A percentile compares a stretch with the other conserved stretches of the same genome.
Conservation (phyloP, 2,329 filamentous ascomycete genomes). For the Stagonosporopsis cucurbitacearum region DNA sequence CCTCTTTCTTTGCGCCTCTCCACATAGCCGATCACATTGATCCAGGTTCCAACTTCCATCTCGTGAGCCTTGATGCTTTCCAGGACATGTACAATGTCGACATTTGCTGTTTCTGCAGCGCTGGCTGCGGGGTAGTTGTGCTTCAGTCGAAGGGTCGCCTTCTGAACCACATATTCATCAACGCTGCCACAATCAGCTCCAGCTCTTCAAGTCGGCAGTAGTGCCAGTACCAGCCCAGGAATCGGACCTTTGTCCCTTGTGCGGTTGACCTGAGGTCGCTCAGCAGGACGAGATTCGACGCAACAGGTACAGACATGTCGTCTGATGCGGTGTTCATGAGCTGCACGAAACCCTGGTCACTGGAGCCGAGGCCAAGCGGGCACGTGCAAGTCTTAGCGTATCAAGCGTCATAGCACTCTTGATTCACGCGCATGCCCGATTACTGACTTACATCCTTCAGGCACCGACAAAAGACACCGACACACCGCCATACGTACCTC, state of each 20-base stretch:
- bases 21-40: conserved; percentile 87
- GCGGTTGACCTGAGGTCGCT: conserved; percentile 55
- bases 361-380: conserved; percentile 17
- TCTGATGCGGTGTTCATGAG: conserved; percentile 11
- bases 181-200: conserved; percentile 56
- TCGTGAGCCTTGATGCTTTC: conserved; percentile 68
- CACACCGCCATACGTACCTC: conserved; percentile 14
- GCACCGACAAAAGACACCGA: conserved; percentile 23
- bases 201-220: background rate
- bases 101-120: conserved; percentile 58
- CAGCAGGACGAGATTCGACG: conserved; percentile 60
- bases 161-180: conserved; percentile 61
- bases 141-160: conserved; percentile 70
- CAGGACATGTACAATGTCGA: conserved; percentile 76
- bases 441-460: conserved; percentile 22
- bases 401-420: conserved; percentile 19
- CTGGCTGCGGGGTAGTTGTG: conserved; percentile 65
- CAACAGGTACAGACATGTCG: conserved; percentile 58
- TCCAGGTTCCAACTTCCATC: conserved; percentile 78
- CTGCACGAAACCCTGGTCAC: conserved; percentile 9
- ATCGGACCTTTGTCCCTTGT: conserved; percentile 80
- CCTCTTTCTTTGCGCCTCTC: conserved; percentile 31
- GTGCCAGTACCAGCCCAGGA: conserved; percentile 81
- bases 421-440: conserved; percentile 19
- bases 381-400: conserved; percentile 20